Percentiles rank a stretch among this genome's conserved stretches.
phyloP scores from a whole-genome alignment of 2,329 filamentous ascomycete species.

The Hymenoscyphus occultus region DNA sequence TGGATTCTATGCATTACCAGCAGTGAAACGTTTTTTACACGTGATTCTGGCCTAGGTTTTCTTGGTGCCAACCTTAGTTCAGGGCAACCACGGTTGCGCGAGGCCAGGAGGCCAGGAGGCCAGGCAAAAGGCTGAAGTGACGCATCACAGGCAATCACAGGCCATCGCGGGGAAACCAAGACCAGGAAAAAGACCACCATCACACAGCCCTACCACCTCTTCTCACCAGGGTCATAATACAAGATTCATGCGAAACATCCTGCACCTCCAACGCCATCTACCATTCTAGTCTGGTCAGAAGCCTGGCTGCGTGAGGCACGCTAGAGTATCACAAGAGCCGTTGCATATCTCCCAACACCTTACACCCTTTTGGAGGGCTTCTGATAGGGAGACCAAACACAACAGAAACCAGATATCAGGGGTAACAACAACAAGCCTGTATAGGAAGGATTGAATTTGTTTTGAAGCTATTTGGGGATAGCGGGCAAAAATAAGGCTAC shows the following conservation, averaged over 20 bases:
- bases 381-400: too few species aligned
- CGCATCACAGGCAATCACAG: constrained; percentile 3
- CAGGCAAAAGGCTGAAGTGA: neutral
- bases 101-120: neutral
- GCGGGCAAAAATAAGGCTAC: neutral
- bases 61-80: neutral
- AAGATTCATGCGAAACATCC: constrained; percentile 5
- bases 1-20: constrained; percentile 7
- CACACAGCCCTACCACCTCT: neutral
- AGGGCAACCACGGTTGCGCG: neutral
- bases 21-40: constrained; percentile 4
- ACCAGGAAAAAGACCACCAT: neutral
- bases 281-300: neutral
- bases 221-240: neutral
- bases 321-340: neutral
- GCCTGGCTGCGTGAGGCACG: neutral
- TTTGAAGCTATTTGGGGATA: neutral
- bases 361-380: too few species aligned
- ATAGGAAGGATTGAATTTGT: neutral
- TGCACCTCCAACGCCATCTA: neutral
- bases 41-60: constrained; percentile 5
- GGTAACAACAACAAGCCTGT: neutral
- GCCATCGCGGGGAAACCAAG: neutral
- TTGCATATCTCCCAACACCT: neutral
- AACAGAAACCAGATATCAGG: neutral